Base-by-base conservation (phyloP, 2,329 filamentous ascomycete genomes). In the Clonostachys byssicola region DNA sequence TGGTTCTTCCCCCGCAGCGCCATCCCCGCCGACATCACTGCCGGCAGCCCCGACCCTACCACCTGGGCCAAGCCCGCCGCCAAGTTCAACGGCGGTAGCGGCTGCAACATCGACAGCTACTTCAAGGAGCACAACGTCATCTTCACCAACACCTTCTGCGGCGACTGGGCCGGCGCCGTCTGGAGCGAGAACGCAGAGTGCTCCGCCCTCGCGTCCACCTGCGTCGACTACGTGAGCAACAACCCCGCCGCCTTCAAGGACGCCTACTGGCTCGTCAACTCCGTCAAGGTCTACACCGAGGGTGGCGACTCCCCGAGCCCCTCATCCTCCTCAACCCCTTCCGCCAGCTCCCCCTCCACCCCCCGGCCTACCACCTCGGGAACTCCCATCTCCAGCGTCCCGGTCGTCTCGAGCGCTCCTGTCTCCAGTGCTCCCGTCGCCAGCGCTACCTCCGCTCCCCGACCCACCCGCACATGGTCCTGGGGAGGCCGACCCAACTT, bases 91-190 rank as follows among this genome's bases (percentile, higher is more conserved):
- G 80, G 82, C 12, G 77, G 74, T 39, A 81, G 78, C 1, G 75
- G 72, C 47, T 96, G 92, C 67, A 71, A 92, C 56, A 86, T 95
- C 53, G 72, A 83, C 50, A 54, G 67, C 2, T 77, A 85, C 64
- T 95, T 96, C 71, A 71, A 71, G 50, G 67, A 86, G 50, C 79
- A 95, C 70, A 80, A 85, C 56, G 83, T 96, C 52, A 80, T 92
- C 52, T 85, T 94, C 65, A 83, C 92, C 67, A 94, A 85, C 1
- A 88, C 87, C 6, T 89, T 95, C 64, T 96, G 92, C 65, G 92
- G 92, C 17, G 81, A 86, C 60, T 96, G 91, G 91, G 91, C 91
- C 8, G 89, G 89, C 20, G 62, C 71, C 40, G 81, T 84, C 34
- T 95, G 87, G 85, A 58, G 60, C 43, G 59, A 63, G 34, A 75